Base-by-base conservation (phyloP, 306 rosid species). In the Dalbergia cultrata region DNA sequence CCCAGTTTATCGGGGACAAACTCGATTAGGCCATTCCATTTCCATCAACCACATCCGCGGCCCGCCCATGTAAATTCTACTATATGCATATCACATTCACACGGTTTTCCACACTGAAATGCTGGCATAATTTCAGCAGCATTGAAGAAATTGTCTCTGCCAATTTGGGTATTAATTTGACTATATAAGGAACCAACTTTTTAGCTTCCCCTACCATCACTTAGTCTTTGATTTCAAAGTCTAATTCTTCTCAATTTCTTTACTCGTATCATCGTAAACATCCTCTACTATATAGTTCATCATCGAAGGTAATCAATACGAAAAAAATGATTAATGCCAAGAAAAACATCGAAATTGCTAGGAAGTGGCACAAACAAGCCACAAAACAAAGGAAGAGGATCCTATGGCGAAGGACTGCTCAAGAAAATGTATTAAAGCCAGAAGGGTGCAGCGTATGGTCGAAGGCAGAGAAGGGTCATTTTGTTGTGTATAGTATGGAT, bases 391-490 rank as follows among this genome's bases (percentile, higher is more conserved):
- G 59, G 73, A 75, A 50, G 76, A 67, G 56, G 61, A 59, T 81
- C 47, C 33, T 26, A 16, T 67, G 82, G 78, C 34, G 17, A 21
- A 71, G 35, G 26, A 37, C 14, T 13, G 21, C 14, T 21, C 14
- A 72, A 39, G 73, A 76, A 52, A 76, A 76, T 17, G 72, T 2
- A n/a, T n/a, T 6, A 54, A 59, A 22, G 43, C 3, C 3, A 34
- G 35, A 45, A 62, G 79, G 44, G 18, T 45, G 13, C 53, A 13
- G 53, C 53, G n/a, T 6, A 9, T 41, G 56, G 8, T 26, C 31
- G 31, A 26, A 26, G 31, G 72, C 62, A 13, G 64, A 74, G 78
- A 84, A 84, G 87, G 87, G 87, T 79, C 81, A 79, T 12, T 79
- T 79, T 62, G 78, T 79, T 11, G 78, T 79, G 16, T 74, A 84